phyloP scores from a whole-genome alignment of 2,329 filamentous ascomycete species.

The Pseudogymnoascus sp. region DNA sequence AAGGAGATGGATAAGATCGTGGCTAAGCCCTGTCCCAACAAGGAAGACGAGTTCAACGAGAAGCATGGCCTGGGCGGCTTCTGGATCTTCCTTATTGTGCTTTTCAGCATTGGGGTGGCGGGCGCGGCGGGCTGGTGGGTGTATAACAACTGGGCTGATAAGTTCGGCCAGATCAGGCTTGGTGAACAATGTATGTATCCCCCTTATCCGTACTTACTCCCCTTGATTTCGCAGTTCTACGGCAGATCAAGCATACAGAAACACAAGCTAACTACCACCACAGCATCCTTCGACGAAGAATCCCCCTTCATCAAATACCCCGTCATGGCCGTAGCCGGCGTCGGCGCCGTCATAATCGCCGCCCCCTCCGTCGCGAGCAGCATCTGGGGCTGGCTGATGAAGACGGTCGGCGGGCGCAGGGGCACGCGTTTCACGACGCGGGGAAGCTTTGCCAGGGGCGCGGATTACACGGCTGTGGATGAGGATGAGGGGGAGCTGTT shows the following conservation, averaged over 20 bases:
- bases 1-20: slow-evolving; percentile 63
- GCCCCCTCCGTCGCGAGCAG: slow-evolving; percentile 67
- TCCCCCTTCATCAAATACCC: slow-evolving; percentile 76
- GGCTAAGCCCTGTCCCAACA: slow-evolving; percentile 63
- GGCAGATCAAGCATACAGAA: background rate
- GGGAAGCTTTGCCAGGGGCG: slow-evolving; percentile 79
- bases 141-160: slow-evolving; percentile 76
- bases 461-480: slow-evolving; percentile 84
- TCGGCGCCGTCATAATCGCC: slow-evolving; percentile 53
- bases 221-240: background rate
- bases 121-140: slow-evolving; percentile 74
- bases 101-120: slow-evolving; percentile 68
- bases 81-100: slow-evolving; percentile 78
- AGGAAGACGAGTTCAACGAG: slow-evolving; percentile 76
- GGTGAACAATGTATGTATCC: slow-evolving; percentile 55
- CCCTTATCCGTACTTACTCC: background rate
- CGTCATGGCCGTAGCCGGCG: slow-evolving; percentile 63
- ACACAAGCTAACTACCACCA: slow-evolving; percentile 19
- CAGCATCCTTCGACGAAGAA: slow-evolving; percentile 56
- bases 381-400: slow-evolving; percentile 61
- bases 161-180: slow-evolving; percentile 87
- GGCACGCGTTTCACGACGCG: slow-evolving; percentile 69
- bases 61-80: slow-evolving; percentile 65
- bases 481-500: slow-evolving; percentile 92
- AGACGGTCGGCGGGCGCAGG: slow-evolving; percentile 45